These are phyloP conservation scores for Coprinellus micaceus DNA, from an alignment of 768 basidiomycete species.

Conservation along the genomic window DNA sequence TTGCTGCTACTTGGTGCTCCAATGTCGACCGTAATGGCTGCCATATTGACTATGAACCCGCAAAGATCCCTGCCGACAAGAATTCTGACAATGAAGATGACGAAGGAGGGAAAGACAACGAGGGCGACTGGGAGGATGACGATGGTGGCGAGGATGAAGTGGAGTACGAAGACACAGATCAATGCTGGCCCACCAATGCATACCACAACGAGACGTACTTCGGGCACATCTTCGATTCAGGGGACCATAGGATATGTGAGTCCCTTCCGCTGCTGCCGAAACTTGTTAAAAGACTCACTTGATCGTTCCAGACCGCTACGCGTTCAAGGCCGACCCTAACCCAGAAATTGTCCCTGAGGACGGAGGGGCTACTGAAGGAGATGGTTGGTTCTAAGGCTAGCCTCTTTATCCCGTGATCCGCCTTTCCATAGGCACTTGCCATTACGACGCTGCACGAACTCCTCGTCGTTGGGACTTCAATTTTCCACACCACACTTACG, in stretches of 20 bases:
- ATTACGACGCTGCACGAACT: too few species aligned
- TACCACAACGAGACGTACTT: slow-evolving; percentile 24
- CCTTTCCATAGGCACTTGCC: too few species aligned
- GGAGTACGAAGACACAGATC: slow-evolving; percentile 4
- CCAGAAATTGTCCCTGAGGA: slow-evolving; percentile 4
- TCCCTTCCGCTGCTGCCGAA: background rate
- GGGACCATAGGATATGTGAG: slow-evolving; percentile 33
- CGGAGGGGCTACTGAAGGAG: background rate
- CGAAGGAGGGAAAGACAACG: slow-evolving; percentile 12
- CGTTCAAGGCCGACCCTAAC: slow-evolving; percentile 14
- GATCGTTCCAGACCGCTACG: slow-evolving; percentile 8
- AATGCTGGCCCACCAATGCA: slow-evolving; percentile 28
- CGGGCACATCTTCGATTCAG: slow-evolving; percentile 34
- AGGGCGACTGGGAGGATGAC: slow-evolving; percentile 20
- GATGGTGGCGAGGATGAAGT: slow-evolving; percentile 13
- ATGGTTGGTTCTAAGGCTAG: too few species aligned
- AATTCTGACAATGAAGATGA: background rate
- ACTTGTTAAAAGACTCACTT: background rate
- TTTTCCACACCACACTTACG: too few species aligned
- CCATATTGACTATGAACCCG: slow-evolving; percentile 17
- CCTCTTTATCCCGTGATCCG: too few species aligned
- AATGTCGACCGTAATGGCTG: slow-evolving; percentile 23
- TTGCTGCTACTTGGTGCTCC: slow-evolving; percentile 32
- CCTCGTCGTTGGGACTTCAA: too few species aligned
- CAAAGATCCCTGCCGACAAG: slow-evolving; percentile 8